Evolutionary conservation across 495 filamentous ascomycete species (phyloP).

Genomic region (Hypoxylon fuscum): DNA sequence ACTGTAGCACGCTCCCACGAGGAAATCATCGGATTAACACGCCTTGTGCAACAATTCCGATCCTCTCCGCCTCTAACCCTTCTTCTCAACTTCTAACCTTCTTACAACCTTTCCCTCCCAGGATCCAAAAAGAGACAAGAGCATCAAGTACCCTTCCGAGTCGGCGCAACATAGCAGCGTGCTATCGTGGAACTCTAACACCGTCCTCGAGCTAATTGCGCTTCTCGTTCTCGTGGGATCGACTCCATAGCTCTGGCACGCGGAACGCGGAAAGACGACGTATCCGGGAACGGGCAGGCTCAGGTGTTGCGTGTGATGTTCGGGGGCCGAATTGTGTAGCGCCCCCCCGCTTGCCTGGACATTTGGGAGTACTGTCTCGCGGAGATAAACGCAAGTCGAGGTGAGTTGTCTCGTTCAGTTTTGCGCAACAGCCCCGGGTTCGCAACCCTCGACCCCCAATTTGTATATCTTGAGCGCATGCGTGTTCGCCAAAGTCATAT

Average conservation of each 20-base stretch:
- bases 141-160: conserved; percentile 35
- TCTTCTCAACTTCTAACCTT: conserved; percentile 41
- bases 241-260: conserved; percentile 43
- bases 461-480: conserved; percentile 10
- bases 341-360: conserved; percentile 51
- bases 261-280: conserved; percentile 49
- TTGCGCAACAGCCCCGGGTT: conserved; percentile 15
- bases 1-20: conserved; percentile 44
- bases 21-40: conserved; percentile 42
- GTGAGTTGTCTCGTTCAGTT: conserved; percentile 26
- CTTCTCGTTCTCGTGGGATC: conserved; percentile 38
- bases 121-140: conserved; percentile 33
- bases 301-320: conserved; percentile 59
- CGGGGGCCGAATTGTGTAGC: conserved; percentile 58
- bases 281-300: conserved; percentile 55
- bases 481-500: conserved; percentile 14
- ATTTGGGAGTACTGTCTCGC: conserved; percentile 42
- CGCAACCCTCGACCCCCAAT: conserved; percentile 30
- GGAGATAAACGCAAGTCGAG: conserved; percentile 43
- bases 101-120: conserved; percentile 16
- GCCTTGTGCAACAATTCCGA: conserved; percentile 33
- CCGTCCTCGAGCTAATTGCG: conserved; percentile 37
- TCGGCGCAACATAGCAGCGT: conserved; percentile 39
- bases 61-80: conserved; percentile 31
- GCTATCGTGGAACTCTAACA: conserved; percentile 43